phyloP scores from a whole-genome alignment of 805 yeast genomes.

The Saturnispora saitoi region DNA sequence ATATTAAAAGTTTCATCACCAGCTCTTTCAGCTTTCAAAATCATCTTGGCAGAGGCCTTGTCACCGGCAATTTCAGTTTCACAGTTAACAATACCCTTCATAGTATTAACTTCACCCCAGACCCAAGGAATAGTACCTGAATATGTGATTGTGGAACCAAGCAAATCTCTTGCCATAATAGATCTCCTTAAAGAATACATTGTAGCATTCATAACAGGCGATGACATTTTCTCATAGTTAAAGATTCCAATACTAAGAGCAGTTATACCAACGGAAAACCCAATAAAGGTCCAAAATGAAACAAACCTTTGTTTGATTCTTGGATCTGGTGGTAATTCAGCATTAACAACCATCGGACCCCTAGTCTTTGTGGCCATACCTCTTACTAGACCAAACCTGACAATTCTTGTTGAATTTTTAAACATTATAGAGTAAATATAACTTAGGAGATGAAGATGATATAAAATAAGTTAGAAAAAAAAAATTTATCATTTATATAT shows the following conservation, averaged over 20 bases:
- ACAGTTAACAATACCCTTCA: constrained; percentile 72
- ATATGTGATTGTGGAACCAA: constrained; percentile 74
- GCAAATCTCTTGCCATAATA: constrained; percentile 43
- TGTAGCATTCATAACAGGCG: constrained; percentile 83
- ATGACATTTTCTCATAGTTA: constrained; percentile 86
- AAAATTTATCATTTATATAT: not conserved
- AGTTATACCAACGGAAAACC: constrained; percentile 47
- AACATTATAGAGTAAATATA: not conserved
- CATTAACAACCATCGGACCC: constrained; percentile 53
- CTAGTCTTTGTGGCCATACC: not conserved
- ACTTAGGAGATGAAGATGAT: no score
- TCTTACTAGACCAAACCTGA: constrained; percentile 1
- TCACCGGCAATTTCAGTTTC: constrained; percentile 64
- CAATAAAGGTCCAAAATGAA: constrained; percentile 35
- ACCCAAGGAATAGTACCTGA: constrained; percentile 83
- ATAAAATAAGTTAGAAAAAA: no score
- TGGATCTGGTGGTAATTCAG: constrained; percentile 77
- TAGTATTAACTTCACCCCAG: constrained; percentile 74
- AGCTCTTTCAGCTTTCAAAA: constrained; percentile 54
- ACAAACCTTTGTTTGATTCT: constrained; percentile 38
- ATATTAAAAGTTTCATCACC: constrained; percentile 54
- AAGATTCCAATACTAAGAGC: constrained; percentile 57
- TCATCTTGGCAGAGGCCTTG: constrained; percentile 42
- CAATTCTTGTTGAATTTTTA: constrained; percentile 12
- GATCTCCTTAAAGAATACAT: constrained; percentile 80